Base-by-base conservation (phyloP, 345 rosid species). In the Alliaria petiolata region DNA sequence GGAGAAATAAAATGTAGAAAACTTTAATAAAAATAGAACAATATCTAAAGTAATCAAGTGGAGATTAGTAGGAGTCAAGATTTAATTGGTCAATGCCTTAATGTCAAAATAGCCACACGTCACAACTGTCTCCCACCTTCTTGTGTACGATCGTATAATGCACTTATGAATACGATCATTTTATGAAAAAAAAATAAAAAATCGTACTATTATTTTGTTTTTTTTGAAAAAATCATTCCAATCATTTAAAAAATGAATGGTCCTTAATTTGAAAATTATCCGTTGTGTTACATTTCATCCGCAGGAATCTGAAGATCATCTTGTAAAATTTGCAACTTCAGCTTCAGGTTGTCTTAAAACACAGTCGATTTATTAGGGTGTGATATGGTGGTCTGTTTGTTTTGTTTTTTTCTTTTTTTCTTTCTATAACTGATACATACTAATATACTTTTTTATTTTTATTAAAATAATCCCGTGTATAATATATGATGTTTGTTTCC, bases 61-160 rank as follows among this genome's bases (percentile, higher is more conserved):
- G 71, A 65, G 60, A 57, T 73, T 65, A 73, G 43, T 57, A 73
- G 14, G 71, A 65, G 60, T 56, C 68, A 13, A 59, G 36, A 70
- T 57, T 31, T 69, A 65, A 73, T 57, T 75, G 74, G 76, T 69
- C 71, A 65, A 61, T 78, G 61, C 19, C 74, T 8, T 8, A 50
- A 43, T 55, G 72, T 72, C 52, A 47, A 44, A 30, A n/a, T 66
- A 30, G 54, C 66, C 70, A 58, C 28, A 75, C 25, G 62, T 71
- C 76, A 68, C 76, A 80, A 55, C 82, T 78, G 84, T 74, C 84
- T 68, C 79, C 80, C 83, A 81, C 79, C 75, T 67, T 72, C 44
- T 47, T 55, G 26, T 34, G 58, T 72, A 66, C 65, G 58, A 73
- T 56, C 65, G 59, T 65, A 55, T 65, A 16, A 34, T 60, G 67